Conservation (phyloP, 225 moss, liverwort and hornwort genomes). For the Marchantia paleacea region DNA sequence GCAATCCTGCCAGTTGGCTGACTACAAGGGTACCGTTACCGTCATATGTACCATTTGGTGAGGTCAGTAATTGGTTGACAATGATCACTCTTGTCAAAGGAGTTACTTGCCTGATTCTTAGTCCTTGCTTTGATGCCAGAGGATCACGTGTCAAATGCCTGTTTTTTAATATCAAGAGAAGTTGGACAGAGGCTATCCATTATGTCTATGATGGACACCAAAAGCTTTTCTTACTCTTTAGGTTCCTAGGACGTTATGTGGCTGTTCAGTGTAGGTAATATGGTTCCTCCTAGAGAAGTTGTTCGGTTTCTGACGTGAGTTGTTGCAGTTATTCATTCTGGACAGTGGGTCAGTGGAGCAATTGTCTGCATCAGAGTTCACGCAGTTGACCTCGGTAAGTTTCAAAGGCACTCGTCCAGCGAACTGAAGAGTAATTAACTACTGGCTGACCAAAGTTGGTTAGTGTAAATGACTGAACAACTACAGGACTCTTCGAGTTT, state of each 20-base stretch:
- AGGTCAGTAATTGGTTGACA: slow-evolving; percentile 25
- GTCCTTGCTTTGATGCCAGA: background rate
- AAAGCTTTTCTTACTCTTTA: background rate
- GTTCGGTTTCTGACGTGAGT: background rate
- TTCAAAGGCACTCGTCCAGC: background rate
- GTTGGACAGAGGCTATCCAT: background rate
- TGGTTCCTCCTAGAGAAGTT: background rate
- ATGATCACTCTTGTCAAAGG: background rate
- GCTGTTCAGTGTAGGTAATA: background rate
- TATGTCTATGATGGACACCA: background rate
- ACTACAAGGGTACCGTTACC: slow-evolving; percentile 82
- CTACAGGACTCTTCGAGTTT: background rate
- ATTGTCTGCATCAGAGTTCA: slow-evolving; percentile 84
- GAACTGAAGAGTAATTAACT: background rate
- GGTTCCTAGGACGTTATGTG: background rate
- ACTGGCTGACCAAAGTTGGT: background rate
- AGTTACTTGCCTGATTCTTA: background rate
- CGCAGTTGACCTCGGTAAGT: slow-evolving; percentile 71
- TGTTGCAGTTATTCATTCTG: slow-evolving; percentile 67
- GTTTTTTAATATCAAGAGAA: background rate
- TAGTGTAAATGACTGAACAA: background rate
- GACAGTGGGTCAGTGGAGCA: slow-evolving; percentile 75
- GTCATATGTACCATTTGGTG: slow-evolving; percentile 95
- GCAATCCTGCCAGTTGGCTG: slow-evolving; percentile 69
- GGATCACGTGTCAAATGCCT: background rate